These are phyloP conservation scores for Prunus davidiana DNA, from an alignment of 306 rosid species.

Conservation along the genomic window DNA sequence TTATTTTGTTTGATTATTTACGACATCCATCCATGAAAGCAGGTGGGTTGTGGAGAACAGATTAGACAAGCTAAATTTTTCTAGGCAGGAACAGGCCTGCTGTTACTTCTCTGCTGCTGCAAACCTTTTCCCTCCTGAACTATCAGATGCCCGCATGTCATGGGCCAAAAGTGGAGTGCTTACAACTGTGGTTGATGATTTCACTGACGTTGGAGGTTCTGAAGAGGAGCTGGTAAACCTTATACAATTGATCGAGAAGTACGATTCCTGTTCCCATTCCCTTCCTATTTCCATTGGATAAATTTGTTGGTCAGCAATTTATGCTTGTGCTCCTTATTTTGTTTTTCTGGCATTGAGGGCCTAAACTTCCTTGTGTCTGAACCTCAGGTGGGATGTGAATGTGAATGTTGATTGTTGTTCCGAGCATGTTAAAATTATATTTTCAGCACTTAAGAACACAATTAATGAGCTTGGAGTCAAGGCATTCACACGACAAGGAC, in stretches of 20 bases:
- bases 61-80: slow-evolving; percentile 75
- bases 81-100: slow-evolving; percentile 68
- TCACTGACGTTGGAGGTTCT: slow-evolving; percentile 74
- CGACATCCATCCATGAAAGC: slow-evolving; percentile 15
- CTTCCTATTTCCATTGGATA: slow-evolving; percentile 9
- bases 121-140: slow-evolving; percentile 32
- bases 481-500: slow-evolving; percentile 61
- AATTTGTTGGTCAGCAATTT: no score
- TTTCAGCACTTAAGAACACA: slow-evolving; percentile 53
- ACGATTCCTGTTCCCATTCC: slow-evolving; percentile 19
- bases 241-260: slow-evolving; percentile 66
- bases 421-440: slow-evolving; percentile 66
- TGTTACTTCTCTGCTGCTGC: slow-evolving; percentile 75
- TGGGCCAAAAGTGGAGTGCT: slow-evolving; percentile 81
- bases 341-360: neutral
- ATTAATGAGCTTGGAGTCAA: slow-evolving; percentile 61
- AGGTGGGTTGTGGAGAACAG: slow-evolving; percentile 68
- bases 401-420: slow-evolving; percentile 48
- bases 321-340: no score
- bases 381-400: slow-evolving; percentile 79
- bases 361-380: slow-evolving; percentile 1
- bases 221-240: slow-evolving; percentile 67
- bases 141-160: slow-evolving; percentile 77
- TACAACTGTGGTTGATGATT: slow-evolving; percentile 80
- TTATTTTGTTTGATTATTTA: neutral